A percentile compares a stretch with the other conserved stretches of the same genome.
Evolutionary conservation across 108 stramenopile genomes (phyloP).

Genomic region (Cyclotella cryptica): DNA sequence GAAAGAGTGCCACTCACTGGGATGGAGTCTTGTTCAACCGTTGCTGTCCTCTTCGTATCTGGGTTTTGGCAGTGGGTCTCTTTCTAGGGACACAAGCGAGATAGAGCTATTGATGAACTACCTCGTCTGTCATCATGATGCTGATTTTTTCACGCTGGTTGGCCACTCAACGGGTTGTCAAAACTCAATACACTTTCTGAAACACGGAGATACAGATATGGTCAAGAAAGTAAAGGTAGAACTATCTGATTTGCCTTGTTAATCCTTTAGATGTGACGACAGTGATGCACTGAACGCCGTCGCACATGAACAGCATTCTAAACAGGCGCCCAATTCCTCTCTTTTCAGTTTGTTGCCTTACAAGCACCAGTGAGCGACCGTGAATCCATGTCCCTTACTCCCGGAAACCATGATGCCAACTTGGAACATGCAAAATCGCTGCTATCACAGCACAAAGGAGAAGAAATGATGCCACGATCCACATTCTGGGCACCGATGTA

Average conservation of each 20-base stretch:
- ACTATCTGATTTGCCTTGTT: not conserved
- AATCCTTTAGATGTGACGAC: not conserved
- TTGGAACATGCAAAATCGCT: slow-evolving; percentile 62
- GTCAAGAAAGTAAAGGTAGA: slow-evolving; percentile 51
- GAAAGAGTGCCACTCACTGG: slow-evolving; percentile 48
- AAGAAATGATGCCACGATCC: slow-evolving; percentile 93
- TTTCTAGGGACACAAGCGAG: slow-evolving; percentile 73
- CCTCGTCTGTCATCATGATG: slow-evolving; percentile 62
- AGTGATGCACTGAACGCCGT: no score
- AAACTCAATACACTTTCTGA: slow-evolving; percentile 85
- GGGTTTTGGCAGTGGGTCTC: slow-evolving; percentile 83
- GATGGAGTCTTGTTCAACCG: slow-evolving; percentile 87
- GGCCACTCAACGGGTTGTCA: slow-evolving; percentile 97
- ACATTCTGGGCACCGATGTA: slow-evolving; percentile 92
- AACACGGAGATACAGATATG: slow-evolving; percentile 56
- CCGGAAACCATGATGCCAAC: slow-evolving; percentile 41
- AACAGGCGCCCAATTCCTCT: no score
- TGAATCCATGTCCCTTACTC: slow-evolving; percentile 63
- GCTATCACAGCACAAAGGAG: slow-evolving; percentile 46
- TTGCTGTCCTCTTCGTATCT: slow-evolving; percentile 70
- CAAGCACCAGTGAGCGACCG: slow-evolving; percentile 96
- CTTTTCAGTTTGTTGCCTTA: slow-evolving; percentile 65
- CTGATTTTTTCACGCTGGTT: slow-evolving; percentile 73
- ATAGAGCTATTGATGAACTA: slow-evolving; percentile 62
- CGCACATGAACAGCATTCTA: no score